phyloP scores from a whole-genome alignment of 148 eudicot genomes.

The Camellia granthamiana region DNA sequence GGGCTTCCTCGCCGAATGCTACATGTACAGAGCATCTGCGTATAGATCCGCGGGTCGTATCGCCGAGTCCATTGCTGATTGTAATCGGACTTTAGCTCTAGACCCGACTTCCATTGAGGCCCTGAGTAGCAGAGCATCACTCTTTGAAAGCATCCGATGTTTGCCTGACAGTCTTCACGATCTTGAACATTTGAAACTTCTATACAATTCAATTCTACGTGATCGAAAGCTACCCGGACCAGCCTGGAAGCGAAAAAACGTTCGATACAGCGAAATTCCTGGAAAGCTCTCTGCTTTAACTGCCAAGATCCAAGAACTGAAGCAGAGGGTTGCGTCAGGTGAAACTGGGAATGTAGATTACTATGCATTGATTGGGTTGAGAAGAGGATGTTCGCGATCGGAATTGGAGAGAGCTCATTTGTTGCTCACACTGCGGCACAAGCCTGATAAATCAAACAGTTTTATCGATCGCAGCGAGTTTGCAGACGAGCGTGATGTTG shows the following conservation, averaged over 20 bases:
- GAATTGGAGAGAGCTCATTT: slow-evolving; percentile 90
- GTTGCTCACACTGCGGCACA: slow-evolving; percentile 64
- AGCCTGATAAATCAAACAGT: slow-evolving; percentile 68
- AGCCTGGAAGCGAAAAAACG: slow-evolving; percentile 65
- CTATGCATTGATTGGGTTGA: slow-evolving; percentile 69
- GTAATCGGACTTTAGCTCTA: slow-evolving; percentile 71
- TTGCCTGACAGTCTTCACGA: slow-evolving; percentile 84
- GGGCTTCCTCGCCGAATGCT: slow-evolving; percentile 84
- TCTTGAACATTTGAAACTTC: slow-evolving; percentile 80
- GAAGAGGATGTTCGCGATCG: slow-evolving; percentile 82
- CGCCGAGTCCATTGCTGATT: slow-evolving; percentile 78
- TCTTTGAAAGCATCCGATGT: slow-evolving; percentile 75
- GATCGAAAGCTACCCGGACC: slow-evolving; percentile 80
- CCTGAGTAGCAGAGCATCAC: slow-evolving; percentile 52
- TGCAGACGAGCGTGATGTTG: slow-evolving; percentile 57
- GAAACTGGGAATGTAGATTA: slow-evolving; percentile 82
- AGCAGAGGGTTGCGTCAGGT: slow-evolving; percentile 72
- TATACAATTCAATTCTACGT: slow-evolving; percentile 71
- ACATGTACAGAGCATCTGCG: slow-evolving; percentile 72
- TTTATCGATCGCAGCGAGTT: slow-evolving; percentile 83
- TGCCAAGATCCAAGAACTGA: slow-evolving; percentile 60
- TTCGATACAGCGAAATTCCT: slow-evolving; percentile 76
- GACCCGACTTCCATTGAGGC: slow-evolving; percentile 69
- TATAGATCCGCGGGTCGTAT: slow-evolving; percentile 58
- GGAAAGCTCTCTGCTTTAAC: slow-evolving; percentile 55